Percentiles rank a stretch among this genome's conserved stretches.
Evolutionary conservation across 148 eudicot genomes (phyloP).

Genomic region (Nyssa sinensis): DNA sequence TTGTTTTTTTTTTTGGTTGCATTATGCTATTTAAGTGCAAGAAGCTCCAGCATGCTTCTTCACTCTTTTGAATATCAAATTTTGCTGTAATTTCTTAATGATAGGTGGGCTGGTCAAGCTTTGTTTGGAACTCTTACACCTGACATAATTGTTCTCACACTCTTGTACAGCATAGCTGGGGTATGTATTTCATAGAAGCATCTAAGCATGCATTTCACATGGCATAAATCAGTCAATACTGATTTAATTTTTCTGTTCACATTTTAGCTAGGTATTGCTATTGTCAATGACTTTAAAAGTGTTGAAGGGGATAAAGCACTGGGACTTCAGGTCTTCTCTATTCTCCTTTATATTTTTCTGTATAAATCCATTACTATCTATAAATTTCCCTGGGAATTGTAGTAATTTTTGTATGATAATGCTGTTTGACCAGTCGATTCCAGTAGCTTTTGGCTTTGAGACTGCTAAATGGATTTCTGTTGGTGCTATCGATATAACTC

Average conservation of each 20-base stretch:
- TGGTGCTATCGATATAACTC: slow-evolving; percentile 90
- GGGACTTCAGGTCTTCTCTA: slow-evolving; percentile 77
- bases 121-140: slow-evolving; percentile 93
- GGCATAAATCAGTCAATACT: slow-evolving; percentile 4
- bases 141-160: slow-evolving; percentile 82
- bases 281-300: slow-evolving; percentile 95
- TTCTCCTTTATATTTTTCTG: background rate
- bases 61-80: background rate
- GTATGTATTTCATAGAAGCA: slow-evolving; percentile 39
- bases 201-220: background rate
- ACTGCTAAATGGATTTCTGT: slow-evolving; percentile 94
- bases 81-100: slow-evolving; percentile 19
- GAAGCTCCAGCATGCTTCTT: slow-evolving; percentile 5
- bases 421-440: slow-evolving; percentile 68
- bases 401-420: slow-evolving; percentile 1
- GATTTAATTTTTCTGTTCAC: slow-evolving; percentile 13
- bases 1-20: background rate
- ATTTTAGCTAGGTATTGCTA: slow-evolving; percentile 85
- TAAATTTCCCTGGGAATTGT: background rate
- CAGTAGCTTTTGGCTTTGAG: slow-evolving; percentile 91
- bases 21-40: background rate
- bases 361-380: slow-evolving; percentile 3
- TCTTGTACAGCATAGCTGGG: slow-evolving; percentile 93
- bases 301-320: slow-evolving; percentile 92
- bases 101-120: slow-evolving; percentile 99